These are phyloP conservation scores for Heteromeles arbutifolia DNA, from an alignment of 306 rosid species.

Conservation along the genomic window DNA sequence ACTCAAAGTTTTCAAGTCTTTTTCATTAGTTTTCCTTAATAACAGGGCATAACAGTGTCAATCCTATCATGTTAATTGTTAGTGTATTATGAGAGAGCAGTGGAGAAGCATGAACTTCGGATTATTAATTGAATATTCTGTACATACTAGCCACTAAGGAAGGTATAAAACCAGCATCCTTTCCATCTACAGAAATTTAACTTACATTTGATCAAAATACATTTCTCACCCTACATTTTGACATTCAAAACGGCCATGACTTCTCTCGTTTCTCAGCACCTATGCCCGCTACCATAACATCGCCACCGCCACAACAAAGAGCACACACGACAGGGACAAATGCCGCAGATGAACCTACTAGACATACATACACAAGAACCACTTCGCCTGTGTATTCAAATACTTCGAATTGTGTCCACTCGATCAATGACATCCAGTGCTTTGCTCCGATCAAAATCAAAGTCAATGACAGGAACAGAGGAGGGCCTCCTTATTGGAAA, in stretches of 20 bases:
- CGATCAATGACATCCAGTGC: constrained; percentile 82
- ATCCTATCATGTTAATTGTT: too few relatives aligned
- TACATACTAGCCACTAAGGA: constrained; percentile 16
- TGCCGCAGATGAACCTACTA: background rate
- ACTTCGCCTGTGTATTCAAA: background rate
- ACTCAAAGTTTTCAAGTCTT: too few relatives aligned
- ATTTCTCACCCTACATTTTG: constrained; percentile 3
- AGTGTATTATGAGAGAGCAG: too few relatives aligned
- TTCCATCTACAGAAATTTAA: constrained; percentile 12
- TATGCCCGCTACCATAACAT: background rate
- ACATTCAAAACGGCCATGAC: constrained; percentile 9
- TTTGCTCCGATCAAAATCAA: constrained; percentile 60
- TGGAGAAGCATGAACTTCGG: background rate
- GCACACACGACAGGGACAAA: background rate
- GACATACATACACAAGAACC: background rate
- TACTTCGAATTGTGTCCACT: constrained; percentile 65
- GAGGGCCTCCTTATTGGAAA: constrained; percentile 59
- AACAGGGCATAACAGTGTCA: too few relatives aligned
- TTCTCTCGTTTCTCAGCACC: constrained; percentile 2
- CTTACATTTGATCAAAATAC: background rate
- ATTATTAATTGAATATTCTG: constrained; percentile 12
- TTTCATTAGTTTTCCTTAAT: too few relatives aligned
- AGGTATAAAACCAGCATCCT: background rate
- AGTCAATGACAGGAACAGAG: constrained; percentile 72
- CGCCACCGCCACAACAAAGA: background rate